These are phyloP conservation scores for Pseudogymnoascus sp. DNA, from an alignment of 2,329 filamentous ascomycete species.

Conservation along the genomic window DNA sequence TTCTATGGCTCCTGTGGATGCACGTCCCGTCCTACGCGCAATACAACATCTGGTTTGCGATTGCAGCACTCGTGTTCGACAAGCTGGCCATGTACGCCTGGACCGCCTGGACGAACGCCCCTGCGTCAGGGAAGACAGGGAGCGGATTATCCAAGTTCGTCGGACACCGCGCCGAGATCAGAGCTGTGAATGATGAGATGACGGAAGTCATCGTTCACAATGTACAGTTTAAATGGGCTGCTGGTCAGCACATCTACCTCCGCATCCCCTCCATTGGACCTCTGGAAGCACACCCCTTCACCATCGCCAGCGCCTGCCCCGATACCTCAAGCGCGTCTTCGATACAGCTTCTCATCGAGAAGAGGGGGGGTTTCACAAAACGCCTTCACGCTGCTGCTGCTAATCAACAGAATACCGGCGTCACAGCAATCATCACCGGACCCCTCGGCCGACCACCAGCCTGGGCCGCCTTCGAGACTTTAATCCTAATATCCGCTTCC, in stretches of 20 bases:
- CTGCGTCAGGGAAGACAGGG: conserved; percentile 30
- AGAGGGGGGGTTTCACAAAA: conserved; percentile 52
- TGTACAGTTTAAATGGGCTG: conserved; percentile 52
- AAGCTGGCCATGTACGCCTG: not conserved
- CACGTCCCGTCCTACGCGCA: conserved; percentile 55
- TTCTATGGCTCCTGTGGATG: conserved; percentile 57
- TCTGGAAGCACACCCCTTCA: conserved; percentile 55
- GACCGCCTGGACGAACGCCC: conserved; percentile 48
- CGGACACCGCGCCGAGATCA: conserved; percentile 47
- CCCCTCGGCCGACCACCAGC: conserved; percentile 51
- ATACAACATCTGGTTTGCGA: conserved; percentile 60
- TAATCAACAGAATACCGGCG: conserved; percentile 31
- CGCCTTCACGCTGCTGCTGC: conserved; percentile 44
- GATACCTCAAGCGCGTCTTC: conserved; percentile 45
- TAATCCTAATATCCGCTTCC: conserved; percentile 55
- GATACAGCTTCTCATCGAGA: conserved; percentile 53
- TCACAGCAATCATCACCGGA: conserved; percentile 47
- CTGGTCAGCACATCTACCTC: conserved; percentile 56
- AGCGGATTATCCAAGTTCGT: conserved; percentile 33
- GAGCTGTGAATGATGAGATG: conserved; percentile 45
- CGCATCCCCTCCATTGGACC: conserved; percentile 47
- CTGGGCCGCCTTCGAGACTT: conserved; percentile 54
- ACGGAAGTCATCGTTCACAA: conserved; percentile 55
- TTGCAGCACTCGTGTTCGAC: conserved; percentile 58
- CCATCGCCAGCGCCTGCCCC: conserved; percentile 49